Conservation (phyloP, 1,139 yeast genomes). For the Hemisphaericaspora subhashii region DNA sequence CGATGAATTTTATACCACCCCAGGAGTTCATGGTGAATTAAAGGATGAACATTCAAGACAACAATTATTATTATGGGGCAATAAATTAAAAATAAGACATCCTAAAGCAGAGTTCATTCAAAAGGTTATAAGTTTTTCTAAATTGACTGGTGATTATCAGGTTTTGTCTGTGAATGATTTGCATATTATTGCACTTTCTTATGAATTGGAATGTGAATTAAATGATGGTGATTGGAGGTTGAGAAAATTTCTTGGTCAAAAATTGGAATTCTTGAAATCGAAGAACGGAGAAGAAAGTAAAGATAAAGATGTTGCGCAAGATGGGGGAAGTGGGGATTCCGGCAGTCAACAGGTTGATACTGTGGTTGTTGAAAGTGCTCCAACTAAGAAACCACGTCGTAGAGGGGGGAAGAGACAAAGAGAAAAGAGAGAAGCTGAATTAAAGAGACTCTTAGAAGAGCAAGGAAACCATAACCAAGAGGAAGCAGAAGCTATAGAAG, state of each 20-base stretch:
- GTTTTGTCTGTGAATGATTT: constrained; percentile 90
- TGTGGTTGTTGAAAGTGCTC: too few relatives aligned
- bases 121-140: constrained; percentile 73
- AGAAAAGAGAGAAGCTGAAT: constrained; percentile 50
- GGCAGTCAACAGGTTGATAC: too few relatives aligned
- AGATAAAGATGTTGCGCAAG: constrained; percentile 7
- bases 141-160: constrained; percentile 84
- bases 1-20: constrained; percentile 74
- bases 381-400: constrained; percentile 45
- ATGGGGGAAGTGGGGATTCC: too few relatives aligned
- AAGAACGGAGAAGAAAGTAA: constrained; percentile 11
- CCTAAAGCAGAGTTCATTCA: constrained; percentile 67
- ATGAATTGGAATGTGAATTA: constrained; percentile 76
- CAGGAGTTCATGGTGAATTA: constrained; percentile 85
- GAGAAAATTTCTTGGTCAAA: constrained; percentile 72
- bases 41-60: constrained; percentile 82
- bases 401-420: constrained; percentile 67
- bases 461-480: constrained; percentile 12
- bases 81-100: constrained; percentile 62
- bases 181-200: constrained; percentile 86
- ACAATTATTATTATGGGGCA: constrained; percentile 78
- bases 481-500: constrained; percentile 8
- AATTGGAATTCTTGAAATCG: constrained; percentile 15
- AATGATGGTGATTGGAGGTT: constrained; percentile 69
- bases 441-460: constrained; percentile 24